Conservation (phyloP, 2,329 filamentous ascomycete species). For the Sclerotinia subarctica region DNA sequence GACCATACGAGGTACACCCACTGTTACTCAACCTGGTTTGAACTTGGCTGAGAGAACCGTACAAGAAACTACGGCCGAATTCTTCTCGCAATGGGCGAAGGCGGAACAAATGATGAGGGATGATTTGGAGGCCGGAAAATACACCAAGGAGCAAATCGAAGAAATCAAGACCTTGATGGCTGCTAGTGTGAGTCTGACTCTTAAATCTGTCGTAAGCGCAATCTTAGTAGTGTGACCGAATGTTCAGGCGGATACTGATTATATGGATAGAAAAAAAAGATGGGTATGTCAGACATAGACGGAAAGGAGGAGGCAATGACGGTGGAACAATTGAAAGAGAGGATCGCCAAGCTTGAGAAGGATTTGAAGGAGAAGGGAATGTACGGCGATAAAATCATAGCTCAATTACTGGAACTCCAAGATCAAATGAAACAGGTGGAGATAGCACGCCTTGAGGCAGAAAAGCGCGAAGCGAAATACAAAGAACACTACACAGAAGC, state of each 20-base stretch:
- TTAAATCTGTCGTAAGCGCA: background rate
- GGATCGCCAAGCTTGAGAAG: background rate
- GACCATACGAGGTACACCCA: conserved; percentile 10
- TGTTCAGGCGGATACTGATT: background rate
- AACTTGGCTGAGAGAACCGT: background rate
- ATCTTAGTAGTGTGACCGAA: too few relatives aligned
- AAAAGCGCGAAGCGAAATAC: background rate
- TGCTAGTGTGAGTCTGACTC: background rate
- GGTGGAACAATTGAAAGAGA: background rate
- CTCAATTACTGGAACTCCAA: background rate
- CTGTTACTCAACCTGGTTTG: background rate
- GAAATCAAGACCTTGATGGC: background rate
- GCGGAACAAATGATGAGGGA: background rate
- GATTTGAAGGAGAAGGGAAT: background rate
- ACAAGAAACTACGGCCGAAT: background rate
- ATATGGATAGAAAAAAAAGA: background rate
- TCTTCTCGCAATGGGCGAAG: background rate
- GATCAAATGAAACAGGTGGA: background rate
- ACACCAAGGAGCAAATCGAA: background rate
- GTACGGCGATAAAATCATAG: background rate
- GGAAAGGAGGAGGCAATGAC: background rate
- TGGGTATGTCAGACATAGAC: background rate
- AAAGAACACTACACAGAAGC: background rate
- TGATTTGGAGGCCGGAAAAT: background rate
- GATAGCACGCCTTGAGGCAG: background rate